phyloP scores from a whole-genome alignment of 139 green algal genomes.

The Chlamydomonas sp. region DNA sequence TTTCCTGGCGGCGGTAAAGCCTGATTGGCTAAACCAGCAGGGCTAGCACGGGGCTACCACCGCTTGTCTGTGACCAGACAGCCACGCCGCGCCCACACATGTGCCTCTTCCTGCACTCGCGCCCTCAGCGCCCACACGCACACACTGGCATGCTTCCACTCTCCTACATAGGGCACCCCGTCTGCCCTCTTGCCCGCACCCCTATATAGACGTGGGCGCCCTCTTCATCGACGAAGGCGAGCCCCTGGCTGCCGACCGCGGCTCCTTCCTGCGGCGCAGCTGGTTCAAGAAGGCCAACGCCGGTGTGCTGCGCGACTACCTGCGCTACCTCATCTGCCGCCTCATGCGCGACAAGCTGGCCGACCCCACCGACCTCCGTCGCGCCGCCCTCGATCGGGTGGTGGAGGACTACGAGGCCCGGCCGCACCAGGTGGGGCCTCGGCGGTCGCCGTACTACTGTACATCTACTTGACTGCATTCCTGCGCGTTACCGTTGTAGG shows the following conservation, averaged over 20 bases:
- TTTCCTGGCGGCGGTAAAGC: too few species aligned
- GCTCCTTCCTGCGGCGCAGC: slow-evolving; percentile 53
- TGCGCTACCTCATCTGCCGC: slow-evolving; percentile 58
- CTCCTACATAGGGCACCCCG: not conserved
- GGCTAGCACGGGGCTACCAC: too few species aligned
- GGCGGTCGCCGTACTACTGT: too few species aligned
- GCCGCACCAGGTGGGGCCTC: too few species aligned
- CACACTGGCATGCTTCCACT: not conserved
- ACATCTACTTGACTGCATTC: too few species aligned
- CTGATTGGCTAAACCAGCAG: too few species aligned
- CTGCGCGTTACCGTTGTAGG: not conserved
- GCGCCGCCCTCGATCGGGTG: not conserved
- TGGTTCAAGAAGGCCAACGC: slow-evolving; percentile 77
- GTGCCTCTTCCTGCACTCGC: too few species aligned
- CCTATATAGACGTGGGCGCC: not conserved
- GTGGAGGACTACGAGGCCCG: not conserved
- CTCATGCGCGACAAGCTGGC: slow-evolving; percentile 53
- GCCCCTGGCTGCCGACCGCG: not conserved
- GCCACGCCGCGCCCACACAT: too few species aligned
- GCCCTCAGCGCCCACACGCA: too few species aligned
- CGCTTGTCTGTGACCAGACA: too few species aligned
- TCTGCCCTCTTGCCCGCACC: not conserved
- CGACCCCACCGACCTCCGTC: not conserved
- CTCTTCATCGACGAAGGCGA: slow-evolving; percentile 3
- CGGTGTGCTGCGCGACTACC: slow-evolving; percentile 55